These are phyloP conservation scores for Russula brevipes DNA, from an alignment of 768 basidiomycete genomes.

Conservation along the genomic window DNA sequence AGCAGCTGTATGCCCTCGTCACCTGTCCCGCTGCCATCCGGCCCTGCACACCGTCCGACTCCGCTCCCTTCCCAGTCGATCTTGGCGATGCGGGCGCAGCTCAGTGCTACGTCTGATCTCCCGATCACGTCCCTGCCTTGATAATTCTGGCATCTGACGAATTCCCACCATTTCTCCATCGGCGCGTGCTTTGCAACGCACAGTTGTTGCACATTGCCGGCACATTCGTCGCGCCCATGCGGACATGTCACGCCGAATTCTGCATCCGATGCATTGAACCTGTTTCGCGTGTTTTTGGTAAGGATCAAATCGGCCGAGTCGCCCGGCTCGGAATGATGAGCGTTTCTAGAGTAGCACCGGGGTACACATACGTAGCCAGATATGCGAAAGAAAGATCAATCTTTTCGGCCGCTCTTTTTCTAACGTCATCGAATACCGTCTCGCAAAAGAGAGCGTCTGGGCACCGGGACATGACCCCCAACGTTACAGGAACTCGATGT, in stretches of 20 bases:
- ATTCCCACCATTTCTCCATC: conserved; percentile 69
- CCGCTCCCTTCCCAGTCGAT: conserved; percentile 65
- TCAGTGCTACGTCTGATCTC: conserved; percentile 51
- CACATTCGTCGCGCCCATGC: conserved; percentile 79
- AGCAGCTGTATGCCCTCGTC: conserved; percentile 62
- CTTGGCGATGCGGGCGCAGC: conserved; percentile 57
- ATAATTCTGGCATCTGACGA: conserved; percentile 75
- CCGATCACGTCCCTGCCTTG: conserved; percentile 63
- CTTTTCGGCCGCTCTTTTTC: conserved; percentile 56
- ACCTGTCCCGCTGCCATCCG: conserved; percentile 57
- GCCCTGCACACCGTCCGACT: conserved; percentile 54
- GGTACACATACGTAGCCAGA: conserved; percentile 58
- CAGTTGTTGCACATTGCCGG: conserved; percentile 84
- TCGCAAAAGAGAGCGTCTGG: conserved; percentile 85
- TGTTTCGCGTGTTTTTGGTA: conserved; percentile 28
- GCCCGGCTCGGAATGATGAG: background rate
- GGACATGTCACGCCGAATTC: conserved; percentile 74
- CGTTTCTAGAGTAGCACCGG: no score
- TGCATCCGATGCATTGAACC: conserved; percentile 58
- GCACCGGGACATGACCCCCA: conserved; percentile 67
- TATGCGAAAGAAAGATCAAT: conserved; percentile 67
- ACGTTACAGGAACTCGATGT: conserved; percentile 44
- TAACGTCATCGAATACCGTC: conserved; percentile 64
- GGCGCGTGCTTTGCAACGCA: conserved; percentile 64
- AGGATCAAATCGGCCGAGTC: background rate